Evolutionary conservation across 768 basidiomycete genomes (phyloP), one percentile per base, ranked within the genome.

Genomic region (Mycena rebaudengoi): DNA sequence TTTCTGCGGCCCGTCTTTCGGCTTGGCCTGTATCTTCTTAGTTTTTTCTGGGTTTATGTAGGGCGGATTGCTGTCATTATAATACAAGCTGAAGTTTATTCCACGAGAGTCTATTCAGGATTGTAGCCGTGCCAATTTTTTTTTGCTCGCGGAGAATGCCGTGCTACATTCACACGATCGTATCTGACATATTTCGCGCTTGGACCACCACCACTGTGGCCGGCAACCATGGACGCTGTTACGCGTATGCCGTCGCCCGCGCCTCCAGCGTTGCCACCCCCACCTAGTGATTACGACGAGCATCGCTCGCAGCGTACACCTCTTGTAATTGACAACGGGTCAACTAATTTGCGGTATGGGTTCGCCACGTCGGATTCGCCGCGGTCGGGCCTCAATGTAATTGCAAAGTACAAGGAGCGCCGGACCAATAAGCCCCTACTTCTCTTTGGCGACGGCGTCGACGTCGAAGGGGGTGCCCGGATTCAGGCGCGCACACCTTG

Each of bases 321-420:
- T 0, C 86, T 96, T 62, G 83, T 95, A 68, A 91, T 96, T 69
- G 95, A 97, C 83, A 96, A 96, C 69, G 95, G 96, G 63, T 88
- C 95, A 7, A 92, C 90, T 29, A 86, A 79, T 49, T 80, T 96
- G 39, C 87, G 94, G 51, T 97, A 91, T 77, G 95, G 95, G 14
- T 97, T 95, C 76, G 87, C 89, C 25, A 87, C 85, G 4, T 85
- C 85, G 3, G 39, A 76, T 3, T 73, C 73, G 0, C 94, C 94
- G 0, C 86, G 83, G 35, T 78, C 83, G 16, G 86, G 86, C 32
- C 80, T 86, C 2, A 96, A 95, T 69, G 85, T 90, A 41, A 82
- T 96, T 18, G 86, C 95, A 52, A 91, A 91, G 72, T 98, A 93
- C 79, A 94, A 94, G 75, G 98, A 99, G 69, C 86, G 96, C 69